Conservation (phyloP, 2,329 filamentous ascomycete species). For the Fusarium mangiferae region DNA sequence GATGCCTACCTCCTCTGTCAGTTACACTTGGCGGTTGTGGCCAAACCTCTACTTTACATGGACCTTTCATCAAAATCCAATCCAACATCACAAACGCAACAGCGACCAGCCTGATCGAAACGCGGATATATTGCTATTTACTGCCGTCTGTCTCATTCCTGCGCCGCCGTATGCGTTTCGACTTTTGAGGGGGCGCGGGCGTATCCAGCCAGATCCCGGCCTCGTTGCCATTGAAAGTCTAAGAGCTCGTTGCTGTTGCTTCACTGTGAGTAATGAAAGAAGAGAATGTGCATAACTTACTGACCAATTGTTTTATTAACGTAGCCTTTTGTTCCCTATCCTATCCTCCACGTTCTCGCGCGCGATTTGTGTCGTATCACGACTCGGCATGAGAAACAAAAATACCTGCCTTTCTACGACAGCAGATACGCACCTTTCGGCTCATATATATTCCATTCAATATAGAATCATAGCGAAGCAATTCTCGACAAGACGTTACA, state of each 20-base stretch:
- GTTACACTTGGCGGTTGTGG: not conserved
- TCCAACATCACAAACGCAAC: not conserved
- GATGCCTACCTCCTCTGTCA: not conserved
- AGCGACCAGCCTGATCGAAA: not conserved
- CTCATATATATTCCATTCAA: fast-evolving
- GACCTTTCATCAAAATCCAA: not conserved
- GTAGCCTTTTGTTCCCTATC: not conserved
- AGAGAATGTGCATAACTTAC: no score
- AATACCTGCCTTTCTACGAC: not conserved
- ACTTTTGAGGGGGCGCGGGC: not conserved
- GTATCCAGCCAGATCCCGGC: not conserved
- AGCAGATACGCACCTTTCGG: not conserved
- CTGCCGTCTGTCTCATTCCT: not conserved
- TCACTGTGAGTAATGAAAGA: not conserved
- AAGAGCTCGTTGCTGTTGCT: not conserved
- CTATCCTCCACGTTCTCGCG: not conserved
- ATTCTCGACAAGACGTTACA: not conserved
- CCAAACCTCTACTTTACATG: no score
- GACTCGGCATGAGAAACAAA: not conserved
- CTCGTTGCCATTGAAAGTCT: not conserved
- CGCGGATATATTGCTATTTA: fast-evolving
- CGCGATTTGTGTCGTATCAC: not conserved
- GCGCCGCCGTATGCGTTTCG: not conserved
- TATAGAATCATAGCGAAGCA: no score
- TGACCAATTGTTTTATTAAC: not conserved